Percentiles rank a stretch among this genome's conserved stretches.
Evolutionary conservation across 1,284 basidiomycete species (phyloP).

Genomic region (Erythrobasidium hasegawianum): DNA sequence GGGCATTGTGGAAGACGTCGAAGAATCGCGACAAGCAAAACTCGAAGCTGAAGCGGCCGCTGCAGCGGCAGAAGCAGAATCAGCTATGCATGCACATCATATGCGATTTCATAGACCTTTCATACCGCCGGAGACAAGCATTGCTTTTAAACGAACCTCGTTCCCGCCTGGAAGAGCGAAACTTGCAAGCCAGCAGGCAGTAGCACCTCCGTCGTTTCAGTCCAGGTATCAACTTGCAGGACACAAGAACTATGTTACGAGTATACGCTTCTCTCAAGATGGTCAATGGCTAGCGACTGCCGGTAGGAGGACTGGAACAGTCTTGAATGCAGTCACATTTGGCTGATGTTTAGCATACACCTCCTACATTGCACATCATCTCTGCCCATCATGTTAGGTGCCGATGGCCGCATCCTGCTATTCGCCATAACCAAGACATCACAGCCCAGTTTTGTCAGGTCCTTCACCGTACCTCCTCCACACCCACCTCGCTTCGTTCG

Average conservation of each 20-base stretch:
- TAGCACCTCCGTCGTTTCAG: not conserved
- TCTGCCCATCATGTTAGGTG: conserved; percentile 24
- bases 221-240: conserved; percentile 49
- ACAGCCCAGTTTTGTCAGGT: conserved; percentile 38
- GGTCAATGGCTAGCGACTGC: conserved; percentile 51
- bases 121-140: too few relatives aligned
- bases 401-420: conserved; percentile 21
- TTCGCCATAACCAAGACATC: conserved; percentile 11
- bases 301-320: conserved; percentile 43
- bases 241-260: conserved; percentile 52
- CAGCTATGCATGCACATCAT: too few relatives aligned
- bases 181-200: not conserved
- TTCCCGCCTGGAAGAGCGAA: too few relatives aligned
- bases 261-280: conserved; percentile 53
- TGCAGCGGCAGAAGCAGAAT: too few relatives aligned
- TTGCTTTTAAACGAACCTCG: too few relatives aligned
- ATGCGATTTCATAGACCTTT: too few relatives aligned
- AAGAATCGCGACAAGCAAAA: too few relatives aligned
- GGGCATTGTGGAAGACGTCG: too few relatives aligned
- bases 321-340: too few relatives aligned
- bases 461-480: conserved; percentile 35
- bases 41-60: too few relatives aligned
- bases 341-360: too few relatives aligned
- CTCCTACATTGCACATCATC: too few relatives aligned
- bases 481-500: conserved; percentile 7